Evolutionary conservation across 1,139 yeast species (phyloP).

Genomic region (Yamadazyma songkhlaensis): DNA sequence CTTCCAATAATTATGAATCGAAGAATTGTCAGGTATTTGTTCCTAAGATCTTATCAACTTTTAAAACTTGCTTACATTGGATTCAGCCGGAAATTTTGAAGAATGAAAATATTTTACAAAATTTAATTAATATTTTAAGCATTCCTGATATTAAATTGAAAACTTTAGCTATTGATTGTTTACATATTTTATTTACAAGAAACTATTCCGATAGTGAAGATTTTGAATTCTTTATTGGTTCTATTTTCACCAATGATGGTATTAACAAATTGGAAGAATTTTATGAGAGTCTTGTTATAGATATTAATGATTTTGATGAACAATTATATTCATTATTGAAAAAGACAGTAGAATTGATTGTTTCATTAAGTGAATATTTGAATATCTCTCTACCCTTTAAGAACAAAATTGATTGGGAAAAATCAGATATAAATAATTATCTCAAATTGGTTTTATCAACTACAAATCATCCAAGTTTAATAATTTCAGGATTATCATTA

Average conservation of each 20-base stretch:
- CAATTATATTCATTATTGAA: conserved; percentile 73
- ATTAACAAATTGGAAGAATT: conserved; percentile 64
- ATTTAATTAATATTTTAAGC: conserved; percentile 60
- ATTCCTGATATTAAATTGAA: conserved; percentile 65
- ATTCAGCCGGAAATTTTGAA: conserved; percentile 73
- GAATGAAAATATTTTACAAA: conserved; percentile 61
- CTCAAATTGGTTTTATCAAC: conserved; percentile 74
- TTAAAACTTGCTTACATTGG: conserved; percentile 93
- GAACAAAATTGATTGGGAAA: conserved; percentile 42
- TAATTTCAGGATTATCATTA: conserved; percentile 86
- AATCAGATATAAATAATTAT: conserved; percentile 60
- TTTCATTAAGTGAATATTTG: conserved; percentile 78
- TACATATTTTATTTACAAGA: conserved; percentile 85
- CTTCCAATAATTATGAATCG: conserved; percentile 31
- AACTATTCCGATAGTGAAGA: conserved; percentile 69
- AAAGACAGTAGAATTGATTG: conserved; percentile 91
- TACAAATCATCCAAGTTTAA: conserved; percentile 78
- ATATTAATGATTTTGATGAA: conserved; percentile 80
- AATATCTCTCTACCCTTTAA: conserved; percentile 41
- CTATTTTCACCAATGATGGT: conserved; percentile 72
- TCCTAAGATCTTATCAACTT: conserved; percentile 71
- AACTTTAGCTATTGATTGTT: conserved; percentile 84
- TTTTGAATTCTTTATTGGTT: conserved; percentile 75
- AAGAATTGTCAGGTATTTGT: conserved; percentile 47
- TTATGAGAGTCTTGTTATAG: conserved; percentile 59